phyloP scores from a whole-genome alignment of 148 eudicot species.

The Amaranthus hypochondriacus region DNA sequence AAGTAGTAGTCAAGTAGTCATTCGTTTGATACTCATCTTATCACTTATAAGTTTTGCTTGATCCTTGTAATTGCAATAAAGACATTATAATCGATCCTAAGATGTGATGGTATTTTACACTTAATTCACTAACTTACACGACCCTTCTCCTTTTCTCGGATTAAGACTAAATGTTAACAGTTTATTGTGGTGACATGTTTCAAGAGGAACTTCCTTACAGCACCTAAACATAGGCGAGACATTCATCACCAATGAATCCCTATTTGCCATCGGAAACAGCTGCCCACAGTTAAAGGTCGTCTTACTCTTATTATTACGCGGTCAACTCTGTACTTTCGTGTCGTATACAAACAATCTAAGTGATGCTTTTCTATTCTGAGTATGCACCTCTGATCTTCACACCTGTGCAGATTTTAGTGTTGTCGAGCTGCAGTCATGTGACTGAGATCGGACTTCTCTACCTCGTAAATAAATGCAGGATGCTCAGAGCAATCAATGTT shows the following conservation, averaged over 20 bases:
- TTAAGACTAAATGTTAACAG: too few species aligned
- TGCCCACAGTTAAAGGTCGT: constrained; percentile 66
- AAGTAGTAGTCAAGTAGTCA: too few species aligned
- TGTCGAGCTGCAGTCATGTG: constrained; percentile 93
- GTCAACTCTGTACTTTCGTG: background rate
- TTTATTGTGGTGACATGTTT: constrained; percentile 40
- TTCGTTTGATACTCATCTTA: too few species aligned
- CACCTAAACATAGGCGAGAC: constrained; percentile 89
- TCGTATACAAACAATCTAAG: too few species aligned
- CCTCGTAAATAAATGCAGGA: constrained; percentile 66
- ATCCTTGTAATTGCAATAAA: too few species aligned
- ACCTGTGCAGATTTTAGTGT: constrained; percentile 47
- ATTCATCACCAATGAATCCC: constrained; percentile 66
- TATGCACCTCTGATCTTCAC: too few species aligned
- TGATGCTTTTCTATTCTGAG: too few species aligned
- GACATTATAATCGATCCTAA: too few species aligned
- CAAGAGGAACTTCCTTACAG: constrained; percentile 63
- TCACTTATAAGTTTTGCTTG: too few species aligned
- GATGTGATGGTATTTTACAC: too few species aligned
- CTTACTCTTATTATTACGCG: background rate
- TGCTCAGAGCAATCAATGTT: constrained; percentile 63
- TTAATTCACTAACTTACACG: too few species aligned
- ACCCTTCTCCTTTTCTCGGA: too few species aligned
- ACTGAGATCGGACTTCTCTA: constrained; percentile 64
- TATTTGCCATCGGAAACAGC: constrained; percentile 69